These are phyloP conservation scores for Tetrahymena malaccensis DNA, from an alignment of 73 alveolate genomes.

Conservation along the genomic window DNA sequence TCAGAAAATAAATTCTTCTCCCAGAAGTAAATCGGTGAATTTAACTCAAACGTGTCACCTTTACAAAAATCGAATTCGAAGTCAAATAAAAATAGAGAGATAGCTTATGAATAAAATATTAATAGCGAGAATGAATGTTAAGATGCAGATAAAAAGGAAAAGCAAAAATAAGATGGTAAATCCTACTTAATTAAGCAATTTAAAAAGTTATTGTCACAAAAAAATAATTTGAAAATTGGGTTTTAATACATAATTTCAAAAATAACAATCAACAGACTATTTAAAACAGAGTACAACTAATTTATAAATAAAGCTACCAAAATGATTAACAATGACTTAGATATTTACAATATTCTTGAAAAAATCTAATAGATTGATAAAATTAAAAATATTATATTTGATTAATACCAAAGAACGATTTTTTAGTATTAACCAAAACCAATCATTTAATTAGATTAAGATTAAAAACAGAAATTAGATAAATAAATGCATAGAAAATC, in stretches of 20 bases:
- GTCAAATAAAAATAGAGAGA: neutral
- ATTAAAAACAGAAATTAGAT: too few species aligned
- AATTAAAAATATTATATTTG: neutral
- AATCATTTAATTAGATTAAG: neutral
- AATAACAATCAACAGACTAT: neutral
- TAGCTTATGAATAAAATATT: neutral
- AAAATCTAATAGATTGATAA: neutral
- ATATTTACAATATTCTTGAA: neutral
- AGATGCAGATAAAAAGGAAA: neutral
- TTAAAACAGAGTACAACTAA: neutral
- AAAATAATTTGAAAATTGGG: neutral
- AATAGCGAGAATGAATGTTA: neutral
- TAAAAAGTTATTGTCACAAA: neutral
- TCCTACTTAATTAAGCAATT: neutral
- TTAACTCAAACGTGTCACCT: neutral
- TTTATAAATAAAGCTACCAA: neutral
- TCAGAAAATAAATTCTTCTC: neutral
- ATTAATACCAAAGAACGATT: neutral
- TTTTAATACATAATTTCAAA: neutral
- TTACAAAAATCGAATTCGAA: neutral
- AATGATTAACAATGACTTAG: neutral
- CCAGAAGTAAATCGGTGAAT: neutral
- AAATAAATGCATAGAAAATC: neutral
- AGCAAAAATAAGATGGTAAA: neutral
- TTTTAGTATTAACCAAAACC: neutral